phyloP scores from a whole-genome alignment of 495 filamentous ascomycete genomes.

The Neurospora cerealis region DNA sequence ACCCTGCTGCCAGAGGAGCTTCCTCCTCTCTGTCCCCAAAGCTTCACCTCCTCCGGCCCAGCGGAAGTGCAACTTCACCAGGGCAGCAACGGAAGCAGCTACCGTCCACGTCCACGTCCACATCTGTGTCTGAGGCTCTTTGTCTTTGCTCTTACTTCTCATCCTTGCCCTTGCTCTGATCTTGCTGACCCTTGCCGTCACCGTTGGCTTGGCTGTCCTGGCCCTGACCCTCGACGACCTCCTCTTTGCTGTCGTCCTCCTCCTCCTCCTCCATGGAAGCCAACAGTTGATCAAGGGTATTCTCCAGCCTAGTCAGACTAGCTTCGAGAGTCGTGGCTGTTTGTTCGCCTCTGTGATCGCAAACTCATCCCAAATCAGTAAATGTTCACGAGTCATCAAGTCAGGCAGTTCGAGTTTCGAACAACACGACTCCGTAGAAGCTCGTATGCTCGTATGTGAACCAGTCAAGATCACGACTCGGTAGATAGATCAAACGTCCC shows the following conservation, averaged over 20 bases:
- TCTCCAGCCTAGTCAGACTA: slow-evolving; percentile 40
- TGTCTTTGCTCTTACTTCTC: background rate
- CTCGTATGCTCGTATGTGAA: background rate
- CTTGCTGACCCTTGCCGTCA: background rate
- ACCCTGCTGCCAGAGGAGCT: background rate
- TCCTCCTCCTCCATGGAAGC: slow-evolving; percentile 16
- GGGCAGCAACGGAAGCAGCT: background rate
- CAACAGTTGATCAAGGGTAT: slow-evolving; percentile 43
- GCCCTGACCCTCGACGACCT: background rate
- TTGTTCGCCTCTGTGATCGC: slow-evolving; percentile 41
- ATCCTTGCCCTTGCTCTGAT: background rate
- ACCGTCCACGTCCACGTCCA: background rate
- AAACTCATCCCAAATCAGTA: background rate
- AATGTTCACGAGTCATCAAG: background rate
- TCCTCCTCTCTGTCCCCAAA: background rate
- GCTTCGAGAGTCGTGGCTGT: slow-evolving; percentile 44
- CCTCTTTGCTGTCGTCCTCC: background rate
- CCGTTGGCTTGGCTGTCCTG: background rate
- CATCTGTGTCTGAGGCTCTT: background rate
- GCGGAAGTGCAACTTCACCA: background rate
- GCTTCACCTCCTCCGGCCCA: background rate
- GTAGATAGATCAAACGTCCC: background rate
- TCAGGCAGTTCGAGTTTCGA: background rate
- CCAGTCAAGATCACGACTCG: background rate
- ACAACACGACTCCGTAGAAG: background rate